Evolutionary conservation across 495 filamentous ascomycete genomes (phyloP).

Genomic region (Pyrenula aspistea): DNA sequence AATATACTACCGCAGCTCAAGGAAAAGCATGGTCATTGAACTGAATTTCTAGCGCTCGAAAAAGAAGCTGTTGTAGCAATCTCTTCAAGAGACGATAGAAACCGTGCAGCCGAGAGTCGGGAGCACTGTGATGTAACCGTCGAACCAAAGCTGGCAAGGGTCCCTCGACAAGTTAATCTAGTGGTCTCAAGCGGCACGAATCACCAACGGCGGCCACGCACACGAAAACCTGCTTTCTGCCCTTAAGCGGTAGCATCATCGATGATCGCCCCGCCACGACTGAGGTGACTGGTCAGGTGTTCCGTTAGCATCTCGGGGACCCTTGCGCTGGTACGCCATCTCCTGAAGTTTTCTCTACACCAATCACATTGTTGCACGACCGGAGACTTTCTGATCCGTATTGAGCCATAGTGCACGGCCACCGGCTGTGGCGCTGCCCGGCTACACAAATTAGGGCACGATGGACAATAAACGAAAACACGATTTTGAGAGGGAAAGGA

Average conservation of each 20-base stretch:
- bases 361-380: not conserved
- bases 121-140: not conserved
- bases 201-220: not conserved
- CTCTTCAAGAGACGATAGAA: too few species aligned
- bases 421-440: not conserved
- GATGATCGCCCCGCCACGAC: not conserved
- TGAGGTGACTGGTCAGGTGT: not conserved
- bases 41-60: too few species aligned
- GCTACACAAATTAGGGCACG: too few species aligned
- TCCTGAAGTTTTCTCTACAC: not conserved
- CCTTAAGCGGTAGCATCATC: not conserved
- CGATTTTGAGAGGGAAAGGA: too few species aligned
- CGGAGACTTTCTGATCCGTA: not conserved
- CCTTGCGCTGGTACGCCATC: not conserved
- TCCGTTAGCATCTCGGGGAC: not conserved
- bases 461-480: too few species aligned
- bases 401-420: not conserved
- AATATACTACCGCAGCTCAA: too few species aligned
- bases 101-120: not conserved
- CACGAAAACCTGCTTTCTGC: not conserved
- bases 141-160: not conserved
- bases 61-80: not conserved
- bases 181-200: not conserved
- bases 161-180: not conserved
- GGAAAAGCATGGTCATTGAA: too few species aligned